Evolutionary conservation across 2,329 filamentous ascomycete genomes (phyloP).

Genomic region (Chaetomiaceae sp.): DNA sequence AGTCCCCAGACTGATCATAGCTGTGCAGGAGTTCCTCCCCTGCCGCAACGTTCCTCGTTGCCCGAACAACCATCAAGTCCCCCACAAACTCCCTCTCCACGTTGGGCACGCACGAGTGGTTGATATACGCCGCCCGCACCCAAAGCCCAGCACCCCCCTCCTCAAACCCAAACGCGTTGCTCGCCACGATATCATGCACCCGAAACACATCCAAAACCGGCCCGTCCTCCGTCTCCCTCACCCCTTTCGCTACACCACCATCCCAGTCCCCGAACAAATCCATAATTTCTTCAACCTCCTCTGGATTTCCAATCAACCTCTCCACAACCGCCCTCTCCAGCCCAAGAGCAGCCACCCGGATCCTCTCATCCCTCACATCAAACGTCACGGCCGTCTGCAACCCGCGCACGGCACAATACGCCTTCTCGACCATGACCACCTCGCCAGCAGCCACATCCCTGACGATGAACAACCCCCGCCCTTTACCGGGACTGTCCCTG

Average conservation of each 20-base stretch:
- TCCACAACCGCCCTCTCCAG: slow-evolving; percentile 1
- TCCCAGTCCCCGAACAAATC: background rate
- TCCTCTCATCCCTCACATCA: slow-evolving; percentile 8
- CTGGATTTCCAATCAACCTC: background rate
- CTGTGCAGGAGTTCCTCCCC: slow-evolving; percentile 5
- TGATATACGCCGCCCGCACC: background rate
- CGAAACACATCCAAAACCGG: slow-evolving; percentile 6
- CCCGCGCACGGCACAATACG: background rate
- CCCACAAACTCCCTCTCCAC: background rate
- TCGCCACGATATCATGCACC: slow-evolving; percentile 8
- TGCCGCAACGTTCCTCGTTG: background rate
- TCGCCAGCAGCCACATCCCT: background rate
- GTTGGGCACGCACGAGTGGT: slow-evolving; percentile 11
- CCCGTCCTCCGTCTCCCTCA: background rate
- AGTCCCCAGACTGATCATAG: slow-evolving; percentile 1
- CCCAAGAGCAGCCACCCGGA: slow-evolving; percentile 6
- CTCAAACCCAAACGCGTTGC: slow-evolving; percentile 7
- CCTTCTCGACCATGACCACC: slow-evolving; percentile 6
- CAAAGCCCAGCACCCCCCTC: background rate
- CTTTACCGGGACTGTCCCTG: background rate
- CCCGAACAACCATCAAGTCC: slow-evolving; percentile 7
- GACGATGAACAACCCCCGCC: background rate
- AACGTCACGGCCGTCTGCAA: slow-evolving; percentile 1
- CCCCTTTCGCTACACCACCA: background rate
- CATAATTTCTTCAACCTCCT: background rate